A percentile compares a stretch with the other conserved stretches of the same genome.
Evolutionary conservation across 805 yeast genomes (phyloP).

Genomic region (Debaryomyces maramus): DNA sequence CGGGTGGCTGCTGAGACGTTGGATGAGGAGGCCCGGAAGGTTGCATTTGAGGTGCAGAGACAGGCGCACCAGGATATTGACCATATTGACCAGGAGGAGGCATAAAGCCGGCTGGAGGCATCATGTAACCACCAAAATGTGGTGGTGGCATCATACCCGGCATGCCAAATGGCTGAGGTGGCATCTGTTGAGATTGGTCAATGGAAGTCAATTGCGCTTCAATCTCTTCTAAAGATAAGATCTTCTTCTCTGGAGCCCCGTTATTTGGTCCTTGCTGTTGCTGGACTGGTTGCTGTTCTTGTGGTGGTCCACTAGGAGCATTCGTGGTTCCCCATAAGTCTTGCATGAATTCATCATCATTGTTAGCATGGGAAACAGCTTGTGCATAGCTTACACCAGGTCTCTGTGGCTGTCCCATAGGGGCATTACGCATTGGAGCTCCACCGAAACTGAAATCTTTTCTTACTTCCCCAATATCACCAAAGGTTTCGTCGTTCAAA

Average conservation of each 20-base stretch:
- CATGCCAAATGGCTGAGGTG: constrained; percentile 33
- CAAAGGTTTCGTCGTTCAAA: constrained; percentile 78
- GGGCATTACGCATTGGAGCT: constrained; percentile 11
- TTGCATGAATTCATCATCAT: constrained; percentile 47
- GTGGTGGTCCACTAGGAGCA: constrained; percentile 26
- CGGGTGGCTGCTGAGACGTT: constrained; percentile 15
- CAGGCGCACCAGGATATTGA: constrained; percentile 27
- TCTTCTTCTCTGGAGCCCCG: constrained; percentile 36
- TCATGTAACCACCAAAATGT: constrained; percentile 40
- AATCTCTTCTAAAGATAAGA: constrained; percentile 77
- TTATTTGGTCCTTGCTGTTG: constrained; percentile 4
- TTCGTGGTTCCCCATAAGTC: constrained; percentile 44
- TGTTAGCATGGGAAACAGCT: constrained; percentile 32
- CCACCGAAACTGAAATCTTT: constrained; percentile 66
- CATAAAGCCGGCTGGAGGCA: constrained; percentile 39
- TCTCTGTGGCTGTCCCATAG: constrained; percentile 18
- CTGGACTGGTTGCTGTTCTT: constrained; percentile 10
- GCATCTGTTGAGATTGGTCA: constrained; percentile 29
- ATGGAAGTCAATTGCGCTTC: constrained; percentile 71
- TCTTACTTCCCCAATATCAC: constrained; percentile 50
- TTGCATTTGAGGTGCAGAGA: constrained; percentile 12
- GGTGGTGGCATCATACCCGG: constrained; percentile 34
- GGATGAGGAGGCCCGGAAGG: constrained; percentile 13
- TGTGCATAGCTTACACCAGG: constrained; percentile 39
- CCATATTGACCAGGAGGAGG: constrained; percentile 39